These are phyloP conservation scores for Microsporum ferrugineum DNA, from an alignment of 2,329 filamentous ascomycete genomes.

Conservation along the genomic window DNA sequence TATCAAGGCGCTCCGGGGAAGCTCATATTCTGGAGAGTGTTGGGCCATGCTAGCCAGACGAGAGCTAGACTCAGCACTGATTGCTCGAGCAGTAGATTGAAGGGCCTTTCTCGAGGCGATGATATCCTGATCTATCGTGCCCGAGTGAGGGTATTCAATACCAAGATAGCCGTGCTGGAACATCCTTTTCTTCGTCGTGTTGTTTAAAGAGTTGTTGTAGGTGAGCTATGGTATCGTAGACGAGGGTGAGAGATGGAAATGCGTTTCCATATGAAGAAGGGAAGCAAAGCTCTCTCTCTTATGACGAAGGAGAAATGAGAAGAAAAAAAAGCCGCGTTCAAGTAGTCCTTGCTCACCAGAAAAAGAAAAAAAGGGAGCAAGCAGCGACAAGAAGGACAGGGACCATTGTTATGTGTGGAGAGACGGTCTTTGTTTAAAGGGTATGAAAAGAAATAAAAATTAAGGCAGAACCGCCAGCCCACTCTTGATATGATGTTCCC, in stretches of 20 bases:
- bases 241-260: neutral
- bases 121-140: conserved; percentile 2
- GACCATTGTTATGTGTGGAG: neutral
- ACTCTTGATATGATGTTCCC: conserved; percentile 1
- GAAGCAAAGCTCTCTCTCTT: neutral
- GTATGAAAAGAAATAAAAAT: neutral
- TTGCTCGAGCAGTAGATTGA: neutral
- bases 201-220: neutral
- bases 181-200: neutral
- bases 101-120: conserved; percentile 5
- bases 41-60: conserved; percentile 24
- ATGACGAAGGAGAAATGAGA: neutral
- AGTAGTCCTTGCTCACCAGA: neutral
- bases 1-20: neutral
- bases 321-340: neutral
- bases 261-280: neutral
- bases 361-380: neutral
- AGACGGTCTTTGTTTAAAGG: neutral
- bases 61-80: conserved; percentile 59
- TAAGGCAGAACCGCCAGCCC: neutral
- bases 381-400: neutral
- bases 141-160: neutral
- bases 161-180: conserved; percentile 1
- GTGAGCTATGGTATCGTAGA: too few species aligned
- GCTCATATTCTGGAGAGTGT: neutral